Evolutionary conservation across 164 flowering plant species (phyloP), one percentile per base, ranked within the genome.

Genomic region (Vitis labrusca): DNA sequence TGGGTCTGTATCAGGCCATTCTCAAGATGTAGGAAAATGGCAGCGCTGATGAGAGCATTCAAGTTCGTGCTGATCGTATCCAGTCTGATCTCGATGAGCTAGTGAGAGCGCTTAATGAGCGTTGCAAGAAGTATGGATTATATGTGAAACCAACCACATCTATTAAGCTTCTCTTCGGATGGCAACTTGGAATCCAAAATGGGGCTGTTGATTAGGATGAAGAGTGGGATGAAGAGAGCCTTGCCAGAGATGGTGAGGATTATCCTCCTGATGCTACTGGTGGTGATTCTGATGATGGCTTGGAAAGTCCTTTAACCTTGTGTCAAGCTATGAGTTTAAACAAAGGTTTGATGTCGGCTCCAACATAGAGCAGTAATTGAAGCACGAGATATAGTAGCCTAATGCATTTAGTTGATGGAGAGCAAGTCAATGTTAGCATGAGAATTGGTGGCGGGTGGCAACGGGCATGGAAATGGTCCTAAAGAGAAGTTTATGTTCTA

Each of bases 91-190:
- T 94, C 63, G 99, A 94, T 74, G 93, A 86, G 69, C 81, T 92
- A 49, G 86, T 90, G 71, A 92, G 88, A 85, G 54, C 76, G 72
- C 71, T 94, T 63, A 94, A 88, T 82, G 97, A 92, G 23, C 97
- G 97, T 19, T 94, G 95, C 90, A 94, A 94, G 82, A 88, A 80
- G 57, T 90, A 92, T 78, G 98, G 95, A 61, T 81, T 94, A 65
- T 91, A 85, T 61, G 81, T 77, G 17, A 94, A 91, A 74, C 94
- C 99, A 65, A 85, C 85, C 65, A 75, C 91, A 51, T 17, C 19
- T 17, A 17, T 17, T 17, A 17, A 17, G 19, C 19, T 17, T 17
- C 19, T 17, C 19, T 17, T 17, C 19, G 19, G 19, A 17, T 17
- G 19, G 19, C 19, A 17, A 17, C 19, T 17, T 17, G 19, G 19